Conservation (phyloP, 208 protist species). For the Novymonas esmeraldas region DNA sequence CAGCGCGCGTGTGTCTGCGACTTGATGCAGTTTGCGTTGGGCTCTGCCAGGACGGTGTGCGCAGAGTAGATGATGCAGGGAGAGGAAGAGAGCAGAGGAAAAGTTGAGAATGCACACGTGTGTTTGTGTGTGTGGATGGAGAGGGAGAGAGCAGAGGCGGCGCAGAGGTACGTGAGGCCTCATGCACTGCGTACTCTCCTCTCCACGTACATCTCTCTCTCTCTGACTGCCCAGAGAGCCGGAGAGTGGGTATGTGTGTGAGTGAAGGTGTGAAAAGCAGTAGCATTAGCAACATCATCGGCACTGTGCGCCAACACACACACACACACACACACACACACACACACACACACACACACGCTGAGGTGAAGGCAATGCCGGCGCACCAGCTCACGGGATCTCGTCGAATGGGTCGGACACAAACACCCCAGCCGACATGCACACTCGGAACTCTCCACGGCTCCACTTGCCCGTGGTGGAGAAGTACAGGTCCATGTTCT, state of each 20-base stretch:
- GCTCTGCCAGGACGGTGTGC: too few species aligned
- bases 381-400: not conserved
- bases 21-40: not conserved
- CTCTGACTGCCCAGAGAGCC: too few species aligned
- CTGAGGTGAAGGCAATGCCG: not conserved
- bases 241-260: too few species aligned
- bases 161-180: not conserved
- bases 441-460: conserved; percentile 30
- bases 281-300: too few species aligned
- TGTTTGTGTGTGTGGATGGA: not conserved
- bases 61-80: too few species aligned
- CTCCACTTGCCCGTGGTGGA: conserved; percentile 30
- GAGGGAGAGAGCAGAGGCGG: not conserved
- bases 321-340: too few species aligned
- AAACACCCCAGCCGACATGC: conserved; percentile 28
- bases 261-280: too few species aligned
- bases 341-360: not conserved
- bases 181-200: not conserved
- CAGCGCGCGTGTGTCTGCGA: too few species aligned
- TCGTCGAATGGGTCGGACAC: not conserved
- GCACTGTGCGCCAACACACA: too few species aligned
- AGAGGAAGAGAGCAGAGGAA: too few species aligned
- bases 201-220: not conserved
- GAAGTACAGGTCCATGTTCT: conserved; percentile 27
- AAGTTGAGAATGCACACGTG: not conserved